Conservation (phyloP, 2,329 filamentous ascomycete species). For the Arthrinium phaeospermum region DNA sequence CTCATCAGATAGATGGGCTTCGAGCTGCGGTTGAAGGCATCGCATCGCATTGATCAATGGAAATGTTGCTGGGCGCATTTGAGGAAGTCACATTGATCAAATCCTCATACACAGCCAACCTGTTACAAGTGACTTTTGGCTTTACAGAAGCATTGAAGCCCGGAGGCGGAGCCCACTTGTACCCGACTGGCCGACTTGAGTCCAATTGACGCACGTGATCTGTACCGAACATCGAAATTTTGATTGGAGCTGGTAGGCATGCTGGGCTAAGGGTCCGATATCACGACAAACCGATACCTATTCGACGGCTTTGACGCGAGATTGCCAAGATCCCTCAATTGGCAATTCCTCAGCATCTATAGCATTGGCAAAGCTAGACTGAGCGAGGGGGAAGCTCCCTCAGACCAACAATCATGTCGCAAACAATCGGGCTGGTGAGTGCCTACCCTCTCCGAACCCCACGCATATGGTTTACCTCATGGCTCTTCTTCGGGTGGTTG, state of each 20-base stretch:
- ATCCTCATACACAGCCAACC: background rate
- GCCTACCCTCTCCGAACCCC: slow-evolving; percentile 35
- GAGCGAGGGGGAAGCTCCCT: slow-evolving; percentile 29
- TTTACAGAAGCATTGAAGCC: background rate
- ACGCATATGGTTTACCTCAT: background rate
- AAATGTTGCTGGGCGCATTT: background rate
- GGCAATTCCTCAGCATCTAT: background rate
- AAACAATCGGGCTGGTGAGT: slow-evolving; percentile 76
- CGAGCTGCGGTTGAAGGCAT: background rate
- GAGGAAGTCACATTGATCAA: background rate
- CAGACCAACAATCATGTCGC: slow-evolving; percentile 67
- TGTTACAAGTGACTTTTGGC: background rate
- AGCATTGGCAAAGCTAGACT: slow-evolving; percentile 12
- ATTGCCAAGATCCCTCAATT: slow-evolving; percentile 2
- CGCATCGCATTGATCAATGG: background rate
- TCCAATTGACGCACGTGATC: slow-evolving; percentile 19
- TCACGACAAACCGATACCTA: slow-evolving; percentile 1
- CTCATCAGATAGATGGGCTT: background rate
- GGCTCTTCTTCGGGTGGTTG: slow-evolving; percentile 16
- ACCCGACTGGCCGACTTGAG: slow-evolving; percentile 18
- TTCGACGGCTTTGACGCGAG: background rate
- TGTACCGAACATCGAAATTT: slow-evolving; percentile 18
- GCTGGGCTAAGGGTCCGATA: background rate
- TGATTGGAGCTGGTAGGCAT: slow-evolving; percentile 1
- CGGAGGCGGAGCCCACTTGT: slow-evolving; percentile 19